phyloP scores from a whole-genome alignment of 2,329 filamentous ascomycete genomes.

The Metarhizium guizhouense region DNA sequence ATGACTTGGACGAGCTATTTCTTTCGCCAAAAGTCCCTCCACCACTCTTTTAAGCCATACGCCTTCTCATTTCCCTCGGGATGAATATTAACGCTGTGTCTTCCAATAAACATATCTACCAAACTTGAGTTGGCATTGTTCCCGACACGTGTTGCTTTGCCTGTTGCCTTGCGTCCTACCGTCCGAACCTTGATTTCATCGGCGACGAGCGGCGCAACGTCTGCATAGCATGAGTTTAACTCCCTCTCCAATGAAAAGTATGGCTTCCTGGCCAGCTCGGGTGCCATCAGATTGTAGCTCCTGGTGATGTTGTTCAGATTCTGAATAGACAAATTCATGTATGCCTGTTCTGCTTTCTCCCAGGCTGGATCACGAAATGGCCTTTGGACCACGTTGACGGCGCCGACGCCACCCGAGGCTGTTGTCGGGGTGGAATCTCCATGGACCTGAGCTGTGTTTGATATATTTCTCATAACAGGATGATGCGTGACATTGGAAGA shows the following conservation, averaged over 20 bases:
- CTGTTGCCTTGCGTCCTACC: constrained; percentile 29
- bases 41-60: constrained; percentile 85
- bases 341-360: constrained; percentile 63
- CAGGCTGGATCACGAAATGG: constrained; percentile 76
- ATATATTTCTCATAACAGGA: constrained; percentile 27
- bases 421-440: constrained; percentile 23
- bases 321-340: constrained; percentile 66
- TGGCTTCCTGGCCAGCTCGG: constrained; percentile 83
- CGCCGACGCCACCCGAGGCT: not conserved
- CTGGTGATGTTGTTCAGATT: constrained; percentile 73
- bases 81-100: constrained; percentile 46
- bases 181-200: constrained; percentile 65
- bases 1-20: not conserved
- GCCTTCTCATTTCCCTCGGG: constrained; percentile 66
- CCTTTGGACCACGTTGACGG: constrained; percentile 18
- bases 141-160: constrained; percentile 17
- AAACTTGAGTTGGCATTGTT: constrained; percentile 37
- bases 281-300: constrained; percentile 92
- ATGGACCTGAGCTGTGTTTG: too few species aligned
- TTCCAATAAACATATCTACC: constrained; percentile 49
- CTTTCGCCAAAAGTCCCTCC: constrained; percentile 63
- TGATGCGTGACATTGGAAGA: constrained; percentile 33
- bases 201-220: constrained; percentile 71
- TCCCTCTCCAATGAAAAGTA: constrained; percentile 83
- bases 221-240: constrained; percentile 70